Evolutionary conservation across 140 eudicot species (phyloP).

Genomic region (Cichorium intybus): DNA sequence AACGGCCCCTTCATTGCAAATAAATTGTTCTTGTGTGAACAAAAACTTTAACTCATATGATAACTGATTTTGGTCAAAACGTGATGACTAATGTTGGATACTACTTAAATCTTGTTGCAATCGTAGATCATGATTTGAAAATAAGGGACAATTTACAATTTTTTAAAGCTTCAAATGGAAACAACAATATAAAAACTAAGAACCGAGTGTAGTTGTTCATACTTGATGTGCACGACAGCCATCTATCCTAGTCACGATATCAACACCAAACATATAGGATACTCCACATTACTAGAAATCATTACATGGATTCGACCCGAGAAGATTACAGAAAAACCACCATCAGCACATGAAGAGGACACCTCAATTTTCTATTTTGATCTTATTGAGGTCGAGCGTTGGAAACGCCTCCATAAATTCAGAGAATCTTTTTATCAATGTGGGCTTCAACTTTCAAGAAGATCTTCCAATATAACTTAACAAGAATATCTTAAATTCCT

Average conservation of each 20-base stretch:
- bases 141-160: too few relatives aligned
- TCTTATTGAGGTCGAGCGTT: slow-evolving; percentile 48
- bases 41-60: too few relatives aligned
- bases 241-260: slow-evolving; percentile 44
- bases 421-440: slow-evolving; percentile 54
- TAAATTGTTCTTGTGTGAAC: too few relatives aligned
- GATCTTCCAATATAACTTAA: slow-evolving; percentile 56
- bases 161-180: neutral
- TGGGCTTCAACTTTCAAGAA: slow-evolving; percentile 57
- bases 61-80: too few relatives aligned
- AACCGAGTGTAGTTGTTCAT: neutral
- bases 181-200: neutral
- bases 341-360: slow-evolving; percentile 62
- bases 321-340: slow-evolving; percentile 58
- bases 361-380: slow-evolving; percentile 45
- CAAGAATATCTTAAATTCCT: too few relatives aligned
- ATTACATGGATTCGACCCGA: slow-evolving; percentile 65
- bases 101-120: too few relatives aligned
- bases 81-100: too few relatives aligned
- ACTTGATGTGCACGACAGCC: slow-evolving; percentile 71
- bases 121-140: too few relatives aligned
- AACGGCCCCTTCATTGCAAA: too few relatives aligned
- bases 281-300: slow-evolving; percentile 63
- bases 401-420: slow-evolving; percentile 74
- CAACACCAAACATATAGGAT: slow-evolving; percentile 60